Conservation (phyloP, 768 basidiomycete species). For the Trametes elegans region DNA sequence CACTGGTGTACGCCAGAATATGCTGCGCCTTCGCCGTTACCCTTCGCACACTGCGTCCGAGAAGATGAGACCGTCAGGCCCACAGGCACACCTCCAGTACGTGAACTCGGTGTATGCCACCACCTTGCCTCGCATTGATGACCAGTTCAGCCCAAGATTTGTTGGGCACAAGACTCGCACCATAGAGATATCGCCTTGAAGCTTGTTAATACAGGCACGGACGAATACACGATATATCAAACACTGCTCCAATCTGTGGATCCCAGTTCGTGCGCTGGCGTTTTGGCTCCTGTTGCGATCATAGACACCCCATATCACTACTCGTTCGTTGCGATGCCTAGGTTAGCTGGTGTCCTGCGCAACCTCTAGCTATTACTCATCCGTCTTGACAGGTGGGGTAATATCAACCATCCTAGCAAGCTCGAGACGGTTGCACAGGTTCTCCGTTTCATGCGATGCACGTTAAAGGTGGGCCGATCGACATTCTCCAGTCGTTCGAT, state of each 20-base stretch:
- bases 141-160: not conserved
- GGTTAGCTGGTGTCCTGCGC: not conserved
- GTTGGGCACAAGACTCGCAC: not conserved
- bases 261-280: not conserved
- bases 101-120: too few species aligned
- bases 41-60: too few species aligned
- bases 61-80: too few species aligned
- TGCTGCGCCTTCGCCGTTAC: too few species aligned
- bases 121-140: too few species aligned
- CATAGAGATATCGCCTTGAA: not conserved
- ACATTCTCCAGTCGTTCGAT: not conserved
- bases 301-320: not conserved
- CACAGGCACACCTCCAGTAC: too few species aligned
- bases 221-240: not conserved
- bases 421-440: not conserved
- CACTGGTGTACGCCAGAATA: too few species aligned
- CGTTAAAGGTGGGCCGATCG: not conserved
- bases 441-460: not conserved
- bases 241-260: not conserved
- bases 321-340: not conserved
- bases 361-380: not conserved
- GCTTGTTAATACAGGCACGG: not conserved
- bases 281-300: not conserved
- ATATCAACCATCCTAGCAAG: not conserved
- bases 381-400: not conserved